Evolutionary conservation across 305 asterid species (phyloP), one percentile per base, ranked within the genome.

Genomic region (Fraxinus dipetala): DNA sequence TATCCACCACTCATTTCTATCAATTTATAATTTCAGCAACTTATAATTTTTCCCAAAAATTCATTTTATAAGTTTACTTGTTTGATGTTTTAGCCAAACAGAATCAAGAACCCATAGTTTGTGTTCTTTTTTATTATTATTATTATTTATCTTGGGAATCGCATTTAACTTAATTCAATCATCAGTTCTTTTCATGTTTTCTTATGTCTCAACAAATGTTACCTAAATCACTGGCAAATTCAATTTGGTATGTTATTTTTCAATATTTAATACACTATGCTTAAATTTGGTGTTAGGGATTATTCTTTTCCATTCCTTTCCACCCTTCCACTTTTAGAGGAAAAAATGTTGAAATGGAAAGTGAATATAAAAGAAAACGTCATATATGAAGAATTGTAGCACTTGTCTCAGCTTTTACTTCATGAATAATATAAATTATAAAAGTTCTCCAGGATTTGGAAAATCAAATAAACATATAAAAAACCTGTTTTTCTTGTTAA

Each of bases 81-180:
- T 14, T 4, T 13, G 18, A 10, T 14, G 13, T 48, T 48, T 48
- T 48, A 11, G 20, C 18, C 18, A 13, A 48, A 56, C 67, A 56
- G 24, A 56, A 18, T 16, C 24, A 2, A 18, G 56, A 35, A 45
- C 2, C 11, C 56, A 10, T 9, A 45, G 16, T 1, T 13, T 45
- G n/a, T 8, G 2, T 45, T 35, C 9, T 35, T 35, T 35, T 35
- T 82, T 75, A 28, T 26, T 86, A 61, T 16, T 86, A 61, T 16
- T 70, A 78, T 31, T 3, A 31, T 16, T 80, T 45, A 14, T 14
- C n/a, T 56, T 56, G 26, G 67, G 5, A 56, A n/a, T 48, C 61
- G 6, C 67, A 56, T 24, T 56, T 56, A 2, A 56, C 67, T 56
- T 18, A 18, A 56, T 56, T 56, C 30, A 59, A 59, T 13, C 13